Conservation (phyloP, 768 basidiomycete genomes). For the Xerocomellus chrysenteron region DNA sequence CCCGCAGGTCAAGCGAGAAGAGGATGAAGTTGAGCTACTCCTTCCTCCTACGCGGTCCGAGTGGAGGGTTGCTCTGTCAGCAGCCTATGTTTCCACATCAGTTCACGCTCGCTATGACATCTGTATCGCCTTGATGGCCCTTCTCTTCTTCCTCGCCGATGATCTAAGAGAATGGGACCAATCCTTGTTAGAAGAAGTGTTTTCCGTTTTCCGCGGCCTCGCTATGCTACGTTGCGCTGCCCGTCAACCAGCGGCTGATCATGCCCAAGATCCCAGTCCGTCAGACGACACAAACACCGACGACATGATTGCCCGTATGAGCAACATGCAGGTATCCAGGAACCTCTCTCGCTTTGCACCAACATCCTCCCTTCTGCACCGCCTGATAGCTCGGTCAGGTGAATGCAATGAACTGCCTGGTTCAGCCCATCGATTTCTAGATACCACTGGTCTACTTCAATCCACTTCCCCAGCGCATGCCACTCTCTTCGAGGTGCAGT, state of each 20-base stretch:
- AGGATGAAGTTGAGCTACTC: constrained; percentile 62
- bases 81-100: constrained; percentile 60
- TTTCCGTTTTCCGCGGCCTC: constrained; percentile 77
- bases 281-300: constrained; percentile 49
- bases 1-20: constrained; percentile 68
- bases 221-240: constrained; percentile 65
- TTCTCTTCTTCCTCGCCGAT: constrained; percentile 71
- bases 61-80: constrained; percentile 60
- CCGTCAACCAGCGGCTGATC: constrained; percentile 54
- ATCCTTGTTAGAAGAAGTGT: constrained; percentile 65
- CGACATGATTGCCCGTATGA: constrained; percentile 61
- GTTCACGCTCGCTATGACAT: constrained; percentile 77
- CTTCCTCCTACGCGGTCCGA: constrained; percentile 54
- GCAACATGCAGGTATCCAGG: constrained; percentile 69
- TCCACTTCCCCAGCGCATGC: constrained; percentile 67
- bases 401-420: constrained; percentile 50
- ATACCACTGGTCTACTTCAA: constrained; percentile 62
- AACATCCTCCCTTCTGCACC: constrained; percentile 62
- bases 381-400: constrained; percentile 54
- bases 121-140: constrained; percentile 58
- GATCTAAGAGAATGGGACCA: constrained; percentile 65
- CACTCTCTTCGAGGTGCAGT: constrained; percentile 64
- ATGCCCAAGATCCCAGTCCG: constrained; percentile 29
- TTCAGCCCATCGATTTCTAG: constrained; percentile 70
- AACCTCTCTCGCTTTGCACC: constrained; percentile 46